These are phyloP conservation scores for Ilyonectria destructans DNA, from an alignment of 2,329 filamentous ascomycete genomes.

Conservation along the genomic window DNA sequence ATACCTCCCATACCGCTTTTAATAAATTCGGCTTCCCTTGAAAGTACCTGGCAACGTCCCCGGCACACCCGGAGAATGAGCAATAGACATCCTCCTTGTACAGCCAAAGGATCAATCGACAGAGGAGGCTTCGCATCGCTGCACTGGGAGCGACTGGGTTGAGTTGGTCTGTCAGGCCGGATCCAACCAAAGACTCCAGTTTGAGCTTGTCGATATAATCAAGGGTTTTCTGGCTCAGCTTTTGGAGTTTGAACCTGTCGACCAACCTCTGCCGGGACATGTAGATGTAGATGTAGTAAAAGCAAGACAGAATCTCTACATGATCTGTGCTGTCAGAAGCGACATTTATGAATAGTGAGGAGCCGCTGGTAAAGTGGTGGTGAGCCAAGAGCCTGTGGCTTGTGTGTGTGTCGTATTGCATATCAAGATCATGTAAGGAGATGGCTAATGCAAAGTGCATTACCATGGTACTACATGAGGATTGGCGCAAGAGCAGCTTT, in stretches of 20 bases:
- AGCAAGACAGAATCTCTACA: conserved; percentile 8
- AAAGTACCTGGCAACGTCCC: conserved; percentile 7
- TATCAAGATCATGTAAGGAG: conserved; percentile 5
- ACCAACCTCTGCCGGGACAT: conserved; percentile 1
- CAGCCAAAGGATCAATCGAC: conserved; percentile 15
- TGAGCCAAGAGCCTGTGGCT: neutral
- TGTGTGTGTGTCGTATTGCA: neutral
- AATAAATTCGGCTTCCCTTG: neutral
- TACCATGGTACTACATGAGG: conserved; percentile 3
- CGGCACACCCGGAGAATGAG: conserved; percentile 3
- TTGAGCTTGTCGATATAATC: neutral
- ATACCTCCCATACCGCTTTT: conserved; percentile 5
- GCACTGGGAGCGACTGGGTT: neutral
- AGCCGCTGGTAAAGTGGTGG: neutral
- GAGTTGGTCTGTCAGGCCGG: neutral
- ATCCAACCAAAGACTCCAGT: neutral
- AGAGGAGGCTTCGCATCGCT: conserved; percentile 3
- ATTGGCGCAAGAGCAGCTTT: conserved; percentile 3
- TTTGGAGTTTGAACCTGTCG: conserved; percentile 1
- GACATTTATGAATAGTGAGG: neutral
- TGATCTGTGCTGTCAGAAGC: neutral
- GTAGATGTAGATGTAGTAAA: conserved; percentile 17
- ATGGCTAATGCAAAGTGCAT: conserved; percentile 20
- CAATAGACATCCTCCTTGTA: conserved; percentile 19
- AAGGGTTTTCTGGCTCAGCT: conserved; percentile 5